Conservation (phyloP, 139 green algal genomes). For the Tetraselmis striata region DNA sequence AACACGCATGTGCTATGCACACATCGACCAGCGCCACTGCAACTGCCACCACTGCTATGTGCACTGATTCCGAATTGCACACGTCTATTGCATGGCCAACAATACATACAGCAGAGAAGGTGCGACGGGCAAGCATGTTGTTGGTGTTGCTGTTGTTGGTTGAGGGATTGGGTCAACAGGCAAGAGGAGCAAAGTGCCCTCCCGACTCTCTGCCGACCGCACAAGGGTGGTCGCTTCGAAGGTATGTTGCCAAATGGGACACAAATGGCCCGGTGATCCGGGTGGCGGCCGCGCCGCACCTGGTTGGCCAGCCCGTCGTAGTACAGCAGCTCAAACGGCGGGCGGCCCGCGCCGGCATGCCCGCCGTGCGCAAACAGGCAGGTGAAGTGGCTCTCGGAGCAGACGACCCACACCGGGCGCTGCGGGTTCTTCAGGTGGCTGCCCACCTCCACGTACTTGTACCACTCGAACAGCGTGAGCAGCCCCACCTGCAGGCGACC, state of each 20-base stretch:
- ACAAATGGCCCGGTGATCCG: background rate
- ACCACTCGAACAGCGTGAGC: constrained; percentile 66
- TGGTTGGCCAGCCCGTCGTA: constrained; percentile 58
- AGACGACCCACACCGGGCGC: constrained; percentile 65
- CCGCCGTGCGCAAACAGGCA: constrained; percentile 34
- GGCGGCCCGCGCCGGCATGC: background rate
- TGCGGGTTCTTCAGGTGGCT: constrained; percentile 45
- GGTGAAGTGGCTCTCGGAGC: constrained; percentile 68
- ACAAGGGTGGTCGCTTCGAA: no score
- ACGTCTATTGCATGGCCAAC: no score
- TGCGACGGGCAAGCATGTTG: no score
- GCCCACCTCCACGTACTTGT: constrained; percentile 42
- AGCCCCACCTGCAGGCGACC: constrained; percentile 51
- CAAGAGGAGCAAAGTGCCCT: background rate
- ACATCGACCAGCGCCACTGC: no score
- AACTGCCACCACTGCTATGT: no score
- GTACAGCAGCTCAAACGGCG: constrained; percentile 45
- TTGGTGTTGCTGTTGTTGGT: no score
- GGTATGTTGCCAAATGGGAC: no score
- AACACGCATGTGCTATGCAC: no score
- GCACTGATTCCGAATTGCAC: no score
- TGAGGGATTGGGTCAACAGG: background rate
- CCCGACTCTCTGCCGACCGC: no score
- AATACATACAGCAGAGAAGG: no score
- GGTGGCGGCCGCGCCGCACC: constrained; percentile 1